Base-by-base conservation (phyloP, 352 stramenopile species). In the Pythium dissimile region DNA sequence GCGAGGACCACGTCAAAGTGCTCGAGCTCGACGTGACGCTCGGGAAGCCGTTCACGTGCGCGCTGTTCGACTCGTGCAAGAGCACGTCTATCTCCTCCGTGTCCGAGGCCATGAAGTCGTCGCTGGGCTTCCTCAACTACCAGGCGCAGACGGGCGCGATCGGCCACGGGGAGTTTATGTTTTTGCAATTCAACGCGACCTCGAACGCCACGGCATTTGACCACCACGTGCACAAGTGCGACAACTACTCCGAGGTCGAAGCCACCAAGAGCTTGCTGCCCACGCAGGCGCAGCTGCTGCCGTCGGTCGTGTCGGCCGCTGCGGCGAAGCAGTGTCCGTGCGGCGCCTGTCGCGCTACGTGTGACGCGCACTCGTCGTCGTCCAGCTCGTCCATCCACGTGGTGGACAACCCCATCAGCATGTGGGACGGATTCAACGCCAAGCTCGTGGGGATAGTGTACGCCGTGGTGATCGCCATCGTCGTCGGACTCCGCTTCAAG, bases 141-240 rank as follows among this genome's bases (percentile, higher is more conserved):
- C 87, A 96, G 63, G 81, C 88, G 66, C 87, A 96, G 66, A 92
- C 86, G 3, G 87, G 86, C 5, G 86, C 86, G 6, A 73, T 96
- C 27, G 83, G 86, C 30, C 87, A 96, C 59, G 87, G 87, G n/a
- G 77, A 96, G 61, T 96, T 81, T 60, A 83, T 96, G 61, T 80
- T 81, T 20, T 60, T 95, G 44, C 62, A 74, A 6, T 96, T 96
- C 43, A 75, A 79, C 56, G 64, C 52, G 15, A 70, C 50, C 4
- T 65, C 62, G 8, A 72, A 70, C 24, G 63, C 68, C 38, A 60
- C 62, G 30, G 70, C 74, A 13, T 88, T 89, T 49, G 54, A 72
- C 41, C 72, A 88, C 41, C 59, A 84, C 26, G 73, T 90, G 12
- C 61, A 88, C n/a, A 59, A 76, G 38, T 94, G 84, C 69, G 73